These are phyloP conservation scores for Ceratobasidium sp. DNA, from an alignment of 1,284 basidiomycete genomes.

Conservation along the genomic window DNA sequence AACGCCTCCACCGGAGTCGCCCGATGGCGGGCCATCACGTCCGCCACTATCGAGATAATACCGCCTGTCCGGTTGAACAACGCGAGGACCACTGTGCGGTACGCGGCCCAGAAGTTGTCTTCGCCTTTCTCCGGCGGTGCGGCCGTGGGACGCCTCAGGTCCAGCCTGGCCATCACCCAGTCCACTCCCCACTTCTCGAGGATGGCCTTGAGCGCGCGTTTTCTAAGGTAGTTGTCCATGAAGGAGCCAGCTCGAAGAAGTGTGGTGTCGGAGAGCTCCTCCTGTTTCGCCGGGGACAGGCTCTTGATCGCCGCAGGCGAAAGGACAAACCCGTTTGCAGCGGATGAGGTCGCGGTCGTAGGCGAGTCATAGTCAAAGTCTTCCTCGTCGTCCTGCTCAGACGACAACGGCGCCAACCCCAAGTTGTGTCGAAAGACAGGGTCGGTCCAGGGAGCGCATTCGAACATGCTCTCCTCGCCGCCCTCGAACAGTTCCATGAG, in stretches of 20 bases:
- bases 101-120: background rate
- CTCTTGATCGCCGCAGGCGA: too few species aligned
- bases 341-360: too few species aligned
- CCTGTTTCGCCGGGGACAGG: too few species aligned
- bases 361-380: background rate
- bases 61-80: constrained; percentile 8
- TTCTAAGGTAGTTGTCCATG: too few species aligned
- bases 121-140: too few species aligned
- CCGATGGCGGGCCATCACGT: background rate
- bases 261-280: too few species aligned
- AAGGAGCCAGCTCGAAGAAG: too few species aligned
- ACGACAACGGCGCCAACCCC: background rate
- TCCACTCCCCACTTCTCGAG: too few species aligned
- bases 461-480: background rate
- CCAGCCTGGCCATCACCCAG: background rate
- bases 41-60: background rate
- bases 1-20: background rate
- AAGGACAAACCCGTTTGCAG: too few species aligned
- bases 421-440: background rate
- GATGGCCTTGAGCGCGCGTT: too few species aligned
- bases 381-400: background rate
- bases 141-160: background rate
- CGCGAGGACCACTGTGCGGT: background rate
- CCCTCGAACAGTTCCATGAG: background rate
- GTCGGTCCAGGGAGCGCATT: background rate